A percentile compares a stretch with the other conserved stretches of the same genome.
These are phyloP conservation scores for Melaleuca quinquenervia DNA, from an alignment of 345 rosid genomes.

Conservation along the genomic window DNA sequence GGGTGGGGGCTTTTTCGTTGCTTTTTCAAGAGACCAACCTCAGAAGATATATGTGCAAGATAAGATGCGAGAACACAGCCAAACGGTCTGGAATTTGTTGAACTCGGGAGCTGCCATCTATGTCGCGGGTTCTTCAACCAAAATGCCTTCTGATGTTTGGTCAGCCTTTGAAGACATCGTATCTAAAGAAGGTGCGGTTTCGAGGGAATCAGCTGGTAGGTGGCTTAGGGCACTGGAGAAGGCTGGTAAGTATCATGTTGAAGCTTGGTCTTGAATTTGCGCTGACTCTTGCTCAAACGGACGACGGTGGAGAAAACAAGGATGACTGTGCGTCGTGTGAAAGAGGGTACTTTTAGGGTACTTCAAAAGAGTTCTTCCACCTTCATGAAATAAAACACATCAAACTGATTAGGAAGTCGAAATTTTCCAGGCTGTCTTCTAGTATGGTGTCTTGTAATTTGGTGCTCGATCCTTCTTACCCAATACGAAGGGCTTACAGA, in stretches of 20 bases:
- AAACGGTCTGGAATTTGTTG: constrained; percentile 52
- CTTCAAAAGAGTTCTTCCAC: neutral
- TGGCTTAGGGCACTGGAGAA: constrained; percentile 66
- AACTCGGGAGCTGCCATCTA: constrained; percentile 57
- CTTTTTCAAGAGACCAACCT: constrained; percentile 90
- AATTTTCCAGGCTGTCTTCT: neutral
- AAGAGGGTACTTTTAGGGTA: neutral
- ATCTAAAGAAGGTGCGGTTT: constrained; percentile 44
- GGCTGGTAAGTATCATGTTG: constrained; percentile 78
- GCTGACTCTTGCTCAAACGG: neutral
- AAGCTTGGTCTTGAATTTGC: constrained; percentile 75
- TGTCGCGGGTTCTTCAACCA: constrained; percentile 84
- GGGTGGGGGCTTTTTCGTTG: constrained; percentile 76
- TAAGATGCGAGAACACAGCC: constrained; percentile 54
- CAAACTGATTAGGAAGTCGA: neutral
- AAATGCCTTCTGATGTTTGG: constrained; percentile 86
- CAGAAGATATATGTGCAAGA: constrained; percentile 90
- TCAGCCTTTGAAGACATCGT: constrained; percentile 62
- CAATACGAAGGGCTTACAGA: neutral
- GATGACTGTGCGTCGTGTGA: neutral
- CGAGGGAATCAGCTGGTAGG: constrained; percentile 43
- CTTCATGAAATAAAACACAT: neutral
- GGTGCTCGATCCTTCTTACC: neutral
- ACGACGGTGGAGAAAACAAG: neutral
- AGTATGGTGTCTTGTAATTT: neutral